Conservation (phyloP, 1,284 basidiomycete species). For the Abortiporus biennis region DNA sequence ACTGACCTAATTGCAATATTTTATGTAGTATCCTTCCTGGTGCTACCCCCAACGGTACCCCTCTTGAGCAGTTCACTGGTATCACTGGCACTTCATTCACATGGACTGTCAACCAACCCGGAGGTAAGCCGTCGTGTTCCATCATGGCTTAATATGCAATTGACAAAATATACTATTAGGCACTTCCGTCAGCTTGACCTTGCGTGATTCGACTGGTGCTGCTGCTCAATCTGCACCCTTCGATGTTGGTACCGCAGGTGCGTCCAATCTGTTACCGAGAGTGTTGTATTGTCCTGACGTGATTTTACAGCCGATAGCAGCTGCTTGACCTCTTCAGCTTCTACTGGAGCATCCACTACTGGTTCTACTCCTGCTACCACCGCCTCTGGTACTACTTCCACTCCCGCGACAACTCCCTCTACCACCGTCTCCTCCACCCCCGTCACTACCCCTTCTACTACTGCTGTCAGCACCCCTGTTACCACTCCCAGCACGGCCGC, state of each 20-base stretch:
- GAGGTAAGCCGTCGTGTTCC: constrained; percentile 12
- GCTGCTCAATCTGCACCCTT: constrained; percentile 43
- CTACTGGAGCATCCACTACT: constrained; percentile 26
- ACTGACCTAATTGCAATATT: background rate
- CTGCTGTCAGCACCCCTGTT: constrained; percentile 1
- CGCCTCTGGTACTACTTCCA: constrained; percentile 48
- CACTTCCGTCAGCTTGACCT: constrained; percentile 39
- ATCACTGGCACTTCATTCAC: constrained; percentile 19
- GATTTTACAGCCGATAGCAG: constrained; percentile 22
- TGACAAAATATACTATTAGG: constrained; percentile 24
- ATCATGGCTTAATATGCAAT: background rate
- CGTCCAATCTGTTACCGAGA: constrained; percentile 6
- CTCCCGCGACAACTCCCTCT: constrained; percentile 6
- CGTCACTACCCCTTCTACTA: constrained; percentile 1
- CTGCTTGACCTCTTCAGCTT: constrained; percentile 24
- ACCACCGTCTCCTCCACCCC: constrained; percentile 2
- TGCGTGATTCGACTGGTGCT: constrained; percentile 48
- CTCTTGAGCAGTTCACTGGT: constrained; percentile 20
- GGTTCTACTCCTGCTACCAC: constrained; percentile 48
- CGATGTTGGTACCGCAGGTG: constrained; percentile 42
- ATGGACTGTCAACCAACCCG: constrained; percentile 22
- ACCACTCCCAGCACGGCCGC: constrained; percentile 1
- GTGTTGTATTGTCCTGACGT: background rate
- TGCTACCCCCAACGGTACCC: constrained; percentile 14
- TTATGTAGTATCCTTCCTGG: constrained; percentile 20